Evolutionary conservation across 176 grass and related monocot genomes (phyloP), one percentile per base, ranked within the genome.

Genomic region (Oryza coarctata): DNA sequence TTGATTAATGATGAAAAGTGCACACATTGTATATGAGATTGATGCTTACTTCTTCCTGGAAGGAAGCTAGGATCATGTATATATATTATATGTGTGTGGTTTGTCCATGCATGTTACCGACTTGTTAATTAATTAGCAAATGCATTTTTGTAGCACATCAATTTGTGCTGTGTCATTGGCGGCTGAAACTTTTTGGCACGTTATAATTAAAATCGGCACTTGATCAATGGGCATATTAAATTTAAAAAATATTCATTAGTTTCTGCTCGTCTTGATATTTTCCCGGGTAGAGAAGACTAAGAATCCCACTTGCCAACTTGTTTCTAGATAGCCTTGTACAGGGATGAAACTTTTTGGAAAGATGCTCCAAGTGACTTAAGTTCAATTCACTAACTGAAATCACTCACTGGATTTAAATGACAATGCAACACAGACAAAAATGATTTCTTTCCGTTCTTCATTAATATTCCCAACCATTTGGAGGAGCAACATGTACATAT

Each of bases 181-280:
- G 25, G 76, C 87, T 84, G 70, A 63, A 52, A 14, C 39, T 75
- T 80, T 70, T 84, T 20, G 63, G 36, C 76, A 70, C 63, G 70
- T 61, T 67, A 35, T 35, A 60, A 25, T 60, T 25, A 60, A 25
- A 60, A 25, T 25, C 9, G n/a, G 55, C 55, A 60, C 55, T 25
- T 25, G 55, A 60, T 60, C 55, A 60, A 60, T 60, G 55, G 55
- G 55, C 8, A 60, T 60, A 10, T 6, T 34, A 29, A 68, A 47
- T 49, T 31, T 18, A 10, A 12, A 60, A 66, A 68, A 49, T 17
- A 45, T 49, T 33, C 3, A 60, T 30, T 61, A 62, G 35, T 58
- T 41, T 9, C 33, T 71, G 35, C 49, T 69, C 40, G 27, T 30
- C 15, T 1, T 61, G 35, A 32, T 28, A 25, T n/a, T 61, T 74